These are phyloP conservation scores for Fusarium sp. DNA, from an alignment of 2,329 filamentous ascomycete genomes.

Conservation along the genomic window DNA sequence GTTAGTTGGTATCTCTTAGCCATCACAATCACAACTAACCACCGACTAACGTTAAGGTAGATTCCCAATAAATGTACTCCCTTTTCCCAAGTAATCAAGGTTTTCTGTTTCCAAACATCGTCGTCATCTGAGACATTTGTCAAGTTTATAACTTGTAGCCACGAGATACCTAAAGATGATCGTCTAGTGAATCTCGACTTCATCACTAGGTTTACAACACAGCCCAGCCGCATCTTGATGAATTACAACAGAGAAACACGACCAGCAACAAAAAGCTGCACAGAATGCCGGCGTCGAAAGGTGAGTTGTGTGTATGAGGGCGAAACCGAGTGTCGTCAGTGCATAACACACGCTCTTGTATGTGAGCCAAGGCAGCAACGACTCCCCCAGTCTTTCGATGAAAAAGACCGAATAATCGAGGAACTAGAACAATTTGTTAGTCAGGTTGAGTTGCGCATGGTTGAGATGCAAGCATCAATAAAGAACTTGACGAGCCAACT, in stretches of 20 bases:
- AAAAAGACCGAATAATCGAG: neutral
- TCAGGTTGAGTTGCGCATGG: slow-evolving; percentile 18
- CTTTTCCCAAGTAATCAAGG: neutral
- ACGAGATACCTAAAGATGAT: neutral
- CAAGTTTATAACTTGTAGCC: neutral
- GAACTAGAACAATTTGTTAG: slow-evolving; percentile 1
- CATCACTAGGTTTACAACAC: neutral
- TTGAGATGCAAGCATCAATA: slow-evolving; percentile 17
- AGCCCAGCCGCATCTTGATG: neutral
- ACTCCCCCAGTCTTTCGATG: neutral
- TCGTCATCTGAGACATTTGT: slow-evolving; percentile 2
- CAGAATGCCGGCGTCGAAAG: slow-evolving; percentile 60
- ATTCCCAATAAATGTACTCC: neutral
- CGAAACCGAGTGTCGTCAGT: slow-evolving; percentile 56
- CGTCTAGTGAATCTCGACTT: slow-evolving; percentile 4
- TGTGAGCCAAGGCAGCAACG: slow-evolving; percentile 58
- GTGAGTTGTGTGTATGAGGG: slow-evolving; percentile 59
- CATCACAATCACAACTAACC: neutral
- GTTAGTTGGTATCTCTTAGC: neutral
- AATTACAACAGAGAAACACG: slow-evolving; percentile 44
- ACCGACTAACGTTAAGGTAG: neutral
- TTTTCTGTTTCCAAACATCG: neutral
- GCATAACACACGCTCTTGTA: slow-evolving; percentile 55
- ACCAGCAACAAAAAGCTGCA: slow-evolving; percentile 50
- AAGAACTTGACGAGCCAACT: neutral